Evolutionary conservation across 805 yeast species (phyloP).

Genomic region (Ogataea glucozyma): DNA sequence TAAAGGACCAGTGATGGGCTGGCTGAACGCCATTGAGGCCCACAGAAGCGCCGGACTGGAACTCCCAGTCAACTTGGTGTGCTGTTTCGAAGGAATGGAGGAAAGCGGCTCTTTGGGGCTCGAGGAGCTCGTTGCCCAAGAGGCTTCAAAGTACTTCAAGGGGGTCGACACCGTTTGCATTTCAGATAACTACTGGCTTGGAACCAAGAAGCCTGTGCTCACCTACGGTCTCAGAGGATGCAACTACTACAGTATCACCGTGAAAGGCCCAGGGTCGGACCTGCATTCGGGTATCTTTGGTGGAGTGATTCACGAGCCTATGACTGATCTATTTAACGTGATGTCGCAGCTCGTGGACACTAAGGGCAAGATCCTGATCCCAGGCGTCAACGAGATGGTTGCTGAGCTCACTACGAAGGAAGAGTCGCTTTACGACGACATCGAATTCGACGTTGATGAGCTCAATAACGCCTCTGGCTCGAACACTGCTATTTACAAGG

Average conservation of each 20-base stretch:
- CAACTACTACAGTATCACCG: constrained; percentile 80
- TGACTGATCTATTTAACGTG: constrained; percentile 85
- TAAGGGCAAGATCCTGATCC: constrained; percentile 79
- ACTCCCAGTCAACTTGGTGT: constrained; percentile 88
- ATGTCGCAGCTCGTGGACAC: constrained; percentile 76
- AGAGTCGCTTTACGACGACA: constrained; percentile 73
- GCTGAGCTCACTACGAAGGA: constrained; percentile 89
- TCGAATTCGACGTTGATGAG: constrained; percentile 82
- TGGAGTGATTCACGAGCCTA: constrained; percentile 95
- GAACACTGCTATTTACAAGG: constrained; percentile 71
- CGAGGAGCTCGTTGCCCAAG: constrained; percentile 76
- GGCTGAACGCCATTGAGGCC: constrained; percentile 93
- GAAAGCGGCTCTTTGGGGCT: constrained; percentile 95
- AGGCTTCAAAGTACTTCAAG: constrained; percentile 79
- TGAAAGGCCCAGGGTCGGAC: constrained; percentile 95
- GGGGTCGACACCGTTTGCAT: constrained; percentile 93
- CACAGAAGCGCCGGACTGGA: constrained; percentile 82
- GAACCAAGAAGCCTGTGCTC: constrained; percentile 93
- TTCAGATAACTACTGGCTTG: constrained; percentile 97
- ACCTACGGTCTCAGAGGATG: constrained; percentile 98
- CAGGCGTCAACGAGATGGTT: constrained; percentile 91
- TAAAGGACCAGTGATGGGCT: constrained; percentile 96
- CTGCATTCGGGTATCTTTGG: constrained; percentile 97
- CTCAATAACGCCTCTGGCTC: constrained; percentile 89
- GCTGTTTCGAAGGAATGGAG: constrained; percentile 99